These are phyloP conservation scores for Alternaria sp. DNA, from an alignment of 2,329 filamentous ascomycete species.

Conservation along the genomic window DNA sequence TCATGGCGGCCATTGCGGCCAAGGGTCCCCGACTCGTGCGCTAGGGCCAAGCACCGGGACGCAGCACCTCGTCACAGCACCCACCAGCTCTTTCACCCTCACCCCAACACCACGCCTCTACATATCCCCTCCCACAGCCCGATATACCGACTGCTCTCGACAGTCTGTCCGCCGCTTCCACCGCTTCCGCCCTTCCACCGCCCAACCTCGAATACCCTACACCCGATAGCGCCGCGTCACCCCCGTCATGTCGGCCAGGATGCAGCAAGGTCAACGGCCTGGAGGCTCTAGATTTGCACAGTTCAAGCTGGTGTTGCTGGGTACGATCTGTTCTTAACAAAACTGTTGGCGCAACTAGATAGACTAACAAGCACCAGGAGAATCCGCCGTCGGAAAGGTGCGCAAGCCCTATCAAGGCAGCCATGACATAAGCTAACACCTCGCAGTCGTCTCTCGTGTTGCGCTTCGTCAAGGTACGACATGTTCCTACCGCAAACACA, in stretches of 20 bases:
- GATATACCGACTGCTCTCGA: conserved; percentile 6
- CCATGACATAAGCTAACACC: conserved; percentile 40
- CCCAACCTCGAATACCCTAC: not conserved
- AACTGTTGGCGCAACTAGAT: too few relatives aligned
- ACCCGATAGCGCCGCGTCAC: conserved; percentile 34
- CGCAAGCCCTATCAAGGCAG: conserved; percentile 39
- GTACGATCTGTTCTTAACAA: conserved; percentile 64
- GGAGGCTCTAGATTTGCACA: conserved; percentile 86
- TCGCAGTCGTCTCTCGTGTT: conserved; percentile 91
- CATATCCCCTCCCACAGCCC: conserved; percentile 5
- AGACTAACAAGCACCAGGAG: conserved; percentile 67
- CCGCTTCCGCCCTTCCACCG: too few relatives aligned
- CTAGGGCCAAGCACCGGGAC: conserved; percentile 14
- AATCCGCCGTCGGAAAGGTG: conserved; percentile 99
- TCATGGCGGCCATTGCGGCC: conserved; percentile 25
- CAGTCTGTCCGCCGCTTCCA: not conserved
- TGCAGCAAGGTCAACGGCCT: conserved; percentile 72
- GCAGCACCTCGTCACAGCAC: conserved; percentile 25
- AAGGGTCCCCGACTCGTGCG: conserved; percentile 19
- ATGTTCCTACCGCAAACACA: too few relatives aligned
- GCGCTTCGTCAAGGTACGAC: conserved; percentile 89
- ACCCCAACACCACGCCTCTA: conserved; percentile 7
- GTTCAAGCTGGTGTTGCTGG: conserved; percentile 97
- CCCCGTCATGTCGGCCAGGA: conserved; percentile 80
- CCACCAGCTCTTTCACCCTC: conserved; percentile 21